Conservation (phyloP, 2,329 filamentous ascomycete species). For the Aspergillus novofumigatus region DNA sequence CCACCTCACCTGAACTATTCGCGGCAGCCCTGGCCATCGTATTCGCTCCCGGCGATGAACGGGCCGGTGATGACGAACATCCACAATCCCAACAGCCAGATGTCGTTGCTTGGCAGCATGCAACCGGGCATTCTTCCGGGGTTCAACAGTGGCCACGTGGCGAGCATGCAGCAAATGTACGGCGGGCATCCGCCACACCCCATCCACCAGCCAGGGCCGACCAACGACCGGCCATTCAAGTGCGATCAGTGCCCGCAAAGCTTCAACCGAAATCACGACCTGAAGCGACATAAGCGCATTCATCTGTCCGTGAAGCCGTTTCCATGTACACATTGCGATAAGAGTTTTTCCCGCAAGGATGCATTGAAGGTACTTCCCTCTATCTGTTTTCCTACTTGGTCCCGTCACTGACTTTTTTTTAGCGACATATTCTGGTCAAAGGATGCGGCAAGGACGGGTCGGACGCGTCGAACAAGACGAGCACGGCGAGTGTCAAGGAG, state of each 20-base stretch:
- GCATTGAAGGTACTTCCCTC: conserved; percentile 74
- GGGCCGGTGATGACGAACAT: conserved; percentile 75
- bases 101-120: conserved; percentile 64
- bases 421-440: conserved; percentile 66
- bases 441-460: conserved; percentile 55
- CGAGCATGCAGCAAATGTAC: conserved; percentile 59
- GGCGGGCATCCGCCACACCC: conserved; percentile 49
- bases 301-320: conserved; percentile 95
- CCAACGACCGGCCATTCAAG: conserved; percentile 84
- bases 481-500: conserved; percentile 11
- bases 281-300: conserved; percentile 94
- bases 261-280: conserved; percentile 93
- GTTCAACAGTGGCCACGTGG: conserved; percentile 60
- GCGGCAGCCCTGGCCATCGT: conserved; percentile 46
- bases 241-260: conserved; percentile 89
- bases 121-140: conserved; percentile 53
- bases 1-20: conserved; percentile 32
- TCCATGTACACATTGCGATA: conserved; percentile 85
- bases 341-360: conserved; percentile 95
- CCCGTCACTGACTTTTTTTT: conserved; percentile 4
- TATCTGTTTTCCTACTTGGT: too few relatives aligned
- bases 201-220: conserved; percentile 49
- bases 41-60: conserved; percentile 59
- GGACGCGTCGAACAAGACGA: conserved; percentile 5
- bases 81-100: conserved; percentile 65